Evolutionary conservation across 768 basidiomycete genomes (phyloP).

Genomic region (Auricularia cornea): DNA sequence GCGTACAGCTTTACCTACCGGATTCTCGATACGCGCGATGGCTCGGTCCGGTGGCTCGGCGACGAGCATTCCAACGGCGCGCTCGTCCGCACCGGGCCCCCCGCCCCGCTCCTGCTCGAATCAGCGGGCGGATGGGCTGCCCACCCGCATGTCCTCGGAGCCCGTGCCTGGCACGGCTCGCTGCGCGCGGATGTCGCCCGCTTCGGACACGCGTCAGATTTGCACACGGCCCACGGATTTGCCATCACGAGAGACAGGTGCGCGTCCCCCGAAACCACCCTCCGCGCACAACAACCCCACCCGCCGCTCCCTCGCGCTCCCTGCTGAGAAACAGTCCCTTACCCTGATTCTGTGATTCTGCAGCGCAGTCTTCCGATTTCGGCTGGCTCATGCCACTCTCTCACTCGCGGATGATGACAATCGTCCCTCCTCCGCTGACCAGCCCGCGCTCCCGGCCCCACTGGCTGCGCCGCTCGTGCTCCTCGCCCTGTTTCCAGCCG

Average conservation of each 20-base stretch:
- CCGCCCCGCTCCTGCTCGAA: neutral
- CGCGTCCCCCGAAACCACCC: neutral
- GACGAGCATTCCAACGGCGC: neutral
- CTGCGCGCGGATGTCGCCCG: neutral
- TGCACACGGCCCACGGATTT: neutral
- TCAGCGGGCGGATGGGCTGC: neutral
- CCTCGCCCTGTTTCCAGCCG: neutral
- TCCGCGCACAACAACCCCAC: neutral
- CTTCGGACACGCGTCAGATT: neutral
- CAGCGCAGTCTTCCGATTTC: neutral
- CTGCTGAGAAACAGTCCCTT: neutral
- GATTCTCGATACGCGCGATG: neutral
- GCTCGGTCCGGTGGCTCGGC: neutral
- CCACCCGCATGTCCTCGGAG: neutral
- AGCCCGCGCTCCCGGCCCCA: neutral
- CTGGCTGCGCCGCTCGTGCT: neutral
- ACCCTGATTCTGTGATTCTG: neutral
- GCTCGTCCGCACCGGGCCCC: neutral
- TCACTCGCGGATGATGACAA: too few relatives aligned
- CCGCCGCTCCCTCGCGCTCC: neutral
- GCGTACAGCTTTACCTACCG: neutral
- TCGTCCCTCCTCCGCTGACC: too few relatives aligned
- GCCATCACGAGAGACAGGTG: neutral
- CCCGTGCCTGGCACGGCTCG: neutral
- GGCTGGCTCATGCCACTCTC: too few relatives aligned